Percentiles rank a stretch among this genome's conserved stretches.
Conservation (phyloP, 768 basidiomycete species). For the Tricholoma saponaceum region DNA sequence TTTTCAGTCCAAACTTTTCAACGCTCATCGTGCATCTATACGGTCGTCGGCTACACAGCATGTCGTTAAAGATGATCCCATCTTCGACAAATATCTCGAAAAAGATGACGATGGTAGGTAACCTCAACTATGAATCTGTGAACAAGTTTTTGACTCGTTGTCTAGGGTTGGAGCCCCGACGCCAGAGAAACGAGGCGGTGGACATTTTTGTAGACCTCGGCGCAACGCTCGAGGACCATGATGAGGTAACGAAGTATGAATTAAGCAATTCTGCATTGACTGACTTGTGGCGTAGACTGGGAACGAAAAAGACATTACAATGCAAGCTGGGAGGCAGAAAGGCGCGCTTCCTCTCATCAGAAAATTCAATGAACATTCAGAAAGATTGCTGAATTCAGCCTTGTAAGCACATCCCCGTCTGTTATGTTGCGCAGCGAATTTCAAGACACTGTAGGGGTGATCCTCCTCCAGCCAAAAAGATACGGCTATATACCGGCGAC, state of each 20-base stretch:
- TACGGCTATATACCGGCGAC: conserved; percentile 39
- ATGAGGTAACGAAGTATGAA: conserved; percentile 49
- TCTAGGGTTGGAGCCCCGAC: conserved; percentile 74
- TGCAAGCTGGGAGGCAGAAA: conserved; percentile 90
- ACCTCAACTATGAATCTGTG: neutral
- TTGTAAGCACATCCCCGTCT: conserved; percentile 38
- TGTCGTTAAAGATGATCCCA: conserved; percentile 85
- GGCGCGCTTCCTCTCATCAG: conserved; percentile 89
- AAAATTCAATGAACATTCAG: conserved; percentile 97
- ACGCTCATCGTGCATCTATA: conserved; percentile 90
- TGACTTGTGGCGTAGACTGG: conserved; percentile 56
- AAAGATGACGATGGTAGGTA: conserved; percentile 87
- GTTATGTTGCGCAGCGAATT: neutral
- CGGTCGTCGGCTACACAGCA: conserved; percentile 81
- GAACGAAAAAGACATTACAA: conserved; percentile 87
- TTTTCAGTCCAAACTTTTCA: conserved; percentile 94
- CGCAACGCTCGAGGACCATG: conserved; percentile 90
- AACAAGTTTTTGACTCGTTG: neutral
- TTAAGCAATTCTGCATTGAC: neutral
- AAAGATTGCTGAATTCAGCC: conserved; percentile 78
- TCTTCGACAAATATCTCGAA: conserved; percentile 96
- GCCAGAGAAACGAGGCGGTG: conserved; percentile 58
- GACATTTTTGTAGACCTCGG: conserved; percentile 81
- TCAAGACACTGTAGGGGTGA: conserved; percentile 42
- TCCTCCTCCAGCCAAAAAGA: conserved; percentile 52